These are phyloP conservation scores for Mycena sp. DNA, from an alignment of 1,284 basidiomycete genomes.

Conservation along the genomic window DNA sequence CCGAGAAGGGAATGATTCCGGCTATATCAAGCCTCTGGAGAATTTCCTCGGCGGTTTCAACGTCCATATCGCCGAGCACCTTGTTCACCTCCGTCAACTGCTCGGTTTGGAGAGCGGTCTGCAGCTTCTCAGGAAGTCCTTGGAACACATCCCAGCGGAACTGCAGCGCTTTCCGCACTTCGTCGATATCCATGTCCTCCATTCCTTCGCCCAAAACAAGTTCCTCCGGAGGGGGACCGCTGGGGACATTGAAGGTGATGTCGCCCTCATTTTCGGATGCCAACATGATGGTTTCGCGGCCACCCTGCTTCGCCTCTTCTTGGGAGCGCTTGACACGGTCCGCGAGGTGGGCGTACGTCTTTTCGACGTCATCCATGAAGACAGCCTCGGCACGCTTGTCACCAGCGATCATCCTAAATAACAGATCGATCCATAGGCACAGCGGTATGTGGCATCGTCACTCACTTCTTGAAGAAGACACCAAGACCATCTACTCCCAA, in stretches of 20 bases:
- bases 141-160: constrained; percentile 93
- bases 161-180: constrained; percentile 88
- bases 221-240: constrained; percentile 91
- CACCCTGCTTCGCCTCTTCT: constrained; percentile 52
- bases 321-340: constrained; percentile 71
- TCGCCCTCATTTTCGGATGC: constrained; percentile 85
- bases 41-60: constrained; percentile 85
- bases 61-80: constrained; percentile 87
- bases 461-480: constrained; percentile 93
- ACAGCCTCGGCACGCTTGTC: constrained; percentile 82
- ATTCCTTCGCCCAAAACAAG: constrained; percentile 86
- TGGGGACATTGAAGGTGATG: constrained; percentile 94
- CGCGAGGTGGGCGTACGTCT: constrained; percentile 87
- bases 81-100: constrained; percentile 89
- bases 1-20: constrained; percentile 87
- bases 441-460: constrained; percentile 9
- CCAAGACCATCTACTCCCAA: constrained; percentile 92
- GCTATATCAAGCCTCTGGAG: constrained; percentile 82
- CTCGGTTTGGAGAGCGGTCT: constrained; percentile 81
- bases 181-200: constrained; percentile 83
- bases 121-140: constrained; percentile 75
- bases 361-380: constrained; percentile 91
- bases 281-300: constrained; percentile 93
- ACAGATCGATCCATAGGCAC: background rate
- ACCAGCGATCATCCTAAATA: constrained; percentile 82